A percentile compares a stretch with the other conserved stretches of the same genome.
phyloP scores from a whole-genome alignment of 2,329 filamentous ascomycete species.

The Neofusicoccum cordaticola region DNA sequence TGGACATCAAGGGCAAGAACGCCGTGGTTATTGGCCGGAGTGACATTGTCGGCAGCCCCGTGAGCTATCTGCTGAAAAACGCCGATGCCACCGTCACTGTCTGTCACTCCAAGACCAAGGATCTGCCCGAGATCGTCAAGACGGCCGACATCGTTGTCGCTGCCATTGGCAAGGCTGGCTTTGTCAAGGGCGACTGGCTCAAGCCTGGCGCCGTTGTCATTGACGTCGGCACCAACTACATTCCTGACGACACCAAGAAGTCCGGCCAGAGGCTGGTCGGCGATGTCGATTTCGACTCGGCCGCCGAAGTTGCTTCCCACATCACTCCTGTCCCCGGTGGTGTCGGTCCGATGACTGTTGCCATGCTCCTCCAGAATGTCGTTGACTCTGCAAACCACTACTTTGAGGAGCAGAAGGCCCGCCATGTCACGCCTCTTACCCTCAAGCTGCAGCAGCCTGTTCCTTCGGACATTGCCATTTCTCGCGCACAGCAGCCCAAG shows the following conservation, averaged over 20 bases:
- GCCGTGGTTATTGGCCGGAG: constrained; percentile 92
- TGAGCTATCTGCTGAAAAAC: constrained; percentile 92
- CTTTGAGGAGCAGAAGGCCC: constrained; percentile 77
- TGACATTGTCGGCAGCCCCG: constrained; percentile 95
- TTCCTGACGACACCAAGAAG: constrained; percentile 84
- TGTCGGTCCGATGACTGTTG: constrained; percentile 97
- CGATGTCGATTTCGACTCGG: constrained; percentile 88
- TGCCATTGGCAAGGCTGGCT: constrained; percentile 82
- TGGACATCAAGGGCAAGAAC: constrained; percentile 83
- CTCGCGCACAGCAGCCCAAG: constrained; percentile 86
- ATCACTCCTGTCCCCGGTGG: constrained; percentile 97
- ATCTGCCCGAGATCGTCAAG: constrained; percentile 72
- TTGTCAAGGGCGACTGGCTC: constrained; percentile 92
- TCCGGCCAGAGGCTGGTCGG: constrained; percentile 89
- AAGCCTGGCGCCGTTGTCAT: constrained; percentile 95
- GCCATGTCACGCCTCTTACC: constrained; percentile 78
- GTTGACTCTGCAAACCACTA: constrained; percentile 79
- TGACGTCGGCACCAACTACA: constrained; percentile 96
- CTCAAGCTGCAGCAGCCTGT: constrained; percentile 76
- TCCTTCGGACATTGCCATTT: constrained; percentile 94
- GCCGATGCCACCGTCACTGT: constrained; percentile 95
- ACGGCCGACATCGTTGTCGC: constrained; percentile 86
- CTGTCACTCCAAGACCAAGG: constrained; percentile 84
- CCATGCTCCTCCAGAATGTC: constrained; percentile 96
- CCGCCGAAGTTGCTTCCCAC: constrained; percentile 78